Percentiles rank a stretch among this genome's conserved stretches.
phyloP scores from a whole-genome alignment of 768 basidiomycete genomes.

The Suillus americanus region DNA sequence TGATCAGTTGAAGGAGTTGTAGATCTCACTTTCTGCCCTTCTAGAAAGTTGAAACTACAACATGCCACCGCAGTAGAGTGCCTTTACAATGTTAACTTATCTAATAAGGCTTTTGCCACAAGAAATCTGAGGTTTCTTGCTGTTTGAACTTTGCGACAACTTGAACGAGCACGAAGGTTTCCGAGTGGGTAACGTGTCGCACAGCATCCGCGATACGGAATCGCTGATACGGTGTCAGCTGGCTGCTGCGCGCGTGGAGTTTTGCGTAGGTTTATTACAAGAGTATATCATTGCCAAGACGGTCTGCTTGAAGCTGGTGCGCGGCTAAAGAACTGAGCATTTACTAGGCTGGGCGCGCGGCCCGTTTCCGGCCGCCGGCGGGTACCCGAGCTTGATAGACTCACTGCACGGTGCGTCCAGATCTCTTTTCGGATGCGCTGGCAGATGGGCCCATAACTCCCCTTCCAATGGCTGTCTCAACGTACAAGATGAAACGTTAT shows the following conservation, averaged over 20 bases:
- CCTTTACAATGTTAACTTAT: too few relatives aligned
- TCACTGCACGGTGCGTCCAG: too few relatives aligned
- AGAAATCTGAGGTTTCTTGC: neutral
- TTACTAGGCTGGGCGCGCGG: too few relatives aligned
- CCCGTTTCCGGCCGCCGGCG: neutral
- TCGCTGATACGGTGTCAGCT: neutral
- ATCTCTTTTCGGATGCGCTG: too few relatives aligned
- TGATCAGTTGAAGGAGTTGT: neutral
- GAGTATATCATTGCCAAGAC: neutral
- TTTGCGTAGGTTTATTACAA: neutral
- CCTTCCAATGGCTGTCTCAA: neutral
- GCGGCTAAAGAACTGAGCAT: neutral
- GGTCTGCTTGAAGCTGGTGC: neutral
- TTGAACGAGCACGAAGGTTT: neutral
- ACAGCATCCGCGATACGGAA: neutral
- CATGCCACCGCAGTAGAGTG: neutral
- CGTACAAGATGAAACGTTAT: neutral
- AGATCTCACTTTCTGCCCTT: neutral
- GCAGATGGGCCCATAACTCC: neutral
- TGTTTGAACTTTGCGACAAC: neutral
- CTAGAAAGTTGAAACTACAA: neutral
- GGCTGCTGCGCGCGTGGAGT: neutral
- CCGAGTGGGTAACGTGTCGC: neutral
- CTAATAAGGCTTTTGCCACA: neutral
- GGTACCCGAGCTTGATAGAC: too few relatives aligned